These are phyloP conservation scores for Endoconidiophora polonica DNA, from an alignment of 2,329 filamentous ascomycete genomes.

Conservation along the genomic window DNA sequence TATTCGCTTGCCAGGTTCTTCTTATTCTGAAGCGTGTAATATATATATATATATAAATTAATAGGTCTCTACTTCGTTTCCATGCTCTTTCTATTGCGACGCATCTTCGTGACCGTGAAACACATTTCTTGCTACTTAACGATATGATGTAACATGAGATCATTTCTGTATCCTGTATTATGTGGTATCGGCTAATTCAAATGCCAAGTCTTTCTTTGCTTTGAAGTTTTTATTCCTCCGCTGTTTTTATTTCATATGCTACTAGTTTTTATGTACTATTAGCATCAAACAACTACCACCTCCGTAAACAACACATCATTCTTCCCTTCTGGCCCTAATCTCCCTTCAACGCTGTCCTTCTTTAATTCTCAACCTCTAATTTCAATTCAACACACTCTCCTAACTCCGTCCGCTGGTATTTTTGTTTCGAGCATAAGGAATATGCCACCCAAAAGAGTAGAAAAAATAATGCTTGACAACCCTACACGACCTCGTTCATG, in stretches of 20 bases:
- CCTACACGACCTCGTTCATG: no score
- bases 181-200: neutral
- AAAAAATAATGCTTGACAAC: no score
- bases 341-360: neutral
- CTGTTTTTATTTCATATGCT: slow-evolving; percentile 1
- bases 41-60: no score
- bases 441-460: no score
- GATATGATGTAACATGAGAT: neutral
- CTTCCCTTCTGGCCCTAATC: neutral
- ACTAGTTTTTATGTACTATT: slow-evolving; percentile 1
- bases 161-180: neutral
- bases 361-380: neutral
- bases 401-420: no score
- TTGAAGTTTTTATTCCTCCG: slow-evolving; percentile 8
- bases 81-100: no score
- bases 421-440: no score
- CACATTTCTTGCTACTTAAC: neutral
- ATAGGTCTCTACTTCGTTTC: no score
- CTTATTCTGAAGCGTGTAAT: no score
- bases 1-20: neutral
- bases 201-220: slow-evolving; percentile 1
- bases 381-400: neutral
- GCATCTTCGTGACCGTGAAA: no score
- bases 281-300: neutral
- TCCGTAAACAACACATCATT: slow-evolving; percentile 10